Percentiles rank a stretch among this genome's conserved stretches.
Conservation (phyloP, 2,329 filamentous ascomycete genomes). For the Hypoxylon sp. region DNA sequence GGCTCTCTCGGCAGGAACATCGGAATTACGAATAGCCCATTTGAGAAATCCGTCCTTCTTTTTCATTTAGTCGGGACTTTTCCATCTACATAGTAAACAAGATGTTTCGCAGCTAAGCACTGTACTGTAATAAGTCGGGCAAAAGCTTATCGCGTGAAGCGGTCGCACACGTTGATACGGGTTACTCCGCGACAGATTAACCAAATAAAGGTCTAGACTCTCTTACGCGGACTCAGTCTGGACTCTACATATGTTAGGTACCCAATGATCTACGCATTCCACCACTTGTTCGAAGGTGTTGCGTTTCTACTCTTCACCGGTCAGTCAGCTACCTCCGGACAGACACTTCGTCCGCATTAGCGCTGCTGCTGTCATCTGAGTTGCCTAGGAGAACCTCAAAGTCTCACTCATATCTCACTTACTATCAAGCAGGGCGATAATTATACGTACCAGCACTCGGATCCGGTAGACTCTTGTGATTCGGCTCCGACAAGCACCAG, state of each 20-base stretch:
- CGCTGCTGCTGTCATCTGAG: slow-evolving; percentile 23
- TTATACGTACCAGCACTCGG: slow-evolving; percentile 16
- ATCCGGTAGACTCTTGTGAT: slow-evolving; percentile 11
- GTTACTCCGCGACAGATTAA: slow-evolving; percentile 14
- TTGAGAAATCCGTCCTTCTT: background rate
- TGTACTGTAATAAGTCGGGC: background rate
- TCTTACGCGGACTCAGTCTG: slow-evolving; percentile 15
- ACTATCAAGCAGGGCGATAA: slow-evolving; percentile 9
- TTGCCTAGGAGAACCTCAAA: slow-evolving; percentile 1
- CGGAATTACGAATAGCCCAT: slow-evolving; percentile 13
- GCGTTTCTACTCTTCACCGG: slow-evolving; percentile 11
- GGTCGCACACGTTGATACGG: background rate
- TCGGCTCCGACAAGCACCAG: slow-evolving; percentile 19
- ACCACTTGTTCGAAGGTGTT: slow-evolving; percentile 16
- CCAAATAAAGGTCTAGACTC: slow-evolving; percentile 29
- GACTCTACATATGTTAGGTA: too few relatives aligned
- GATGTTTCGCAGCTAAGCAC: background rate
- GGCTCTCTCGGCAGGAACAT: slow-evolving; percentile 1
- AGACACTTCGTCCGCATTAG: slow-evolving; percentile 22
- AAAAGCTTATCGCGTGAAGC: slow-evolving; percentile 1
- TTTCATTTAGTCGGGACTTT: background rate
- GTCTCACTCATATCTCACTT: slow-evolving; percentile 11
- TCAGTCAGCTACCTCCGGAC: slow-evolving; percentile 21
- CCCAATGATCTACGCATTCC: slow-evolving; percentile 18
- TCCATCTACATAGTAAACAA: background rate